Evolutionary conservation across 2,329 filamentous ascomycete species (phyloP), one percentile per base, ranked within the genome.

Genomic region (Exophiala sp.): DNA sequence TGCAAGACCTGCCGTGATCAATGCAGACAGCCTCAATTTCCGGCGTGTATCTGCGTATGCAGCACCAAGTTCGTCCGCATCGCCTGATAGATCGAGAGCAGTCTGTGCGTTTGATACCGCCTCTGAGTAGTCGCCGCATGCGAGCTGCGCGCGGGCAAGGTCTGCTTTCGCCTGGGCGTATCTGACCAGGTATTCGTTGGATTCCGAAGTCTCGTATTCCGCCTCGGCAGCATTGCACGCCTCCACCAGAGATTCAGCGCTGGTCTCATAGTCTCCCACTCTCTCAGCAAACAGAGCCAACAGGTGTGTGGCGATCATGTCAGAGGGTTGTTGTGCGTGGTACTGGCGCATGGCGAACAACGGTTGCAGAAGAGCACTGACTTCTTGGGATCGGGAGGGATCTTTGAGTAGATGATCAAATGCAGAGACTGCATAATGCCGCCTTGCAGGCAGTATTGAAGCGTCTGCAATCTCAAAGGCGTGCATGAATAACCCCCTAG

Each of bases 381-480:
- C 27, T 1, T 70, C 69, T 4, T 67, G 61, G 10, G 74, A 64
- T n/a, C 45, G 43, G n/a, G 48, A 43, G 1, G 80, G 70, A 1
- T 78, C 77, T 1, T 78, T 74, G 11, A 88, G 66, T 5, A 95
- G 74, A 58, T 88, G 76, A 61, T 98, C 91, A 64, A 98, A 97
- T 41, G 86, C 76, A 1, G 88, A 86, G 0, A 85, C 72, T 0
- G 88, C 78, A 64, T 90, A 97, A 64, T 91, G 86, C 23, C 83
- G 80, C 64, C 89, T 86, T 0, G 84, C 81, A 3, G 88, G 73
- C 2, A 83, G 66, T 0, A 85, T 83, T 0, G 86, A 85, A 0
- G 88, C 84, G 53, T 88, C 86, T 0, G 88, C 83, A 42, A 98
- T 91, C 56, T 95, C 90, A 72, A 95, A 93, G 0, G 93, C 91